A percentile compares a stretch with the other conserved stretches of the same genome.
These are phyloP conservation scores for Alternaria metachromatica DNA, from an alignment of 2,329 filamentous ascomycete genomes.

Conservation along the genomic window DNA sequence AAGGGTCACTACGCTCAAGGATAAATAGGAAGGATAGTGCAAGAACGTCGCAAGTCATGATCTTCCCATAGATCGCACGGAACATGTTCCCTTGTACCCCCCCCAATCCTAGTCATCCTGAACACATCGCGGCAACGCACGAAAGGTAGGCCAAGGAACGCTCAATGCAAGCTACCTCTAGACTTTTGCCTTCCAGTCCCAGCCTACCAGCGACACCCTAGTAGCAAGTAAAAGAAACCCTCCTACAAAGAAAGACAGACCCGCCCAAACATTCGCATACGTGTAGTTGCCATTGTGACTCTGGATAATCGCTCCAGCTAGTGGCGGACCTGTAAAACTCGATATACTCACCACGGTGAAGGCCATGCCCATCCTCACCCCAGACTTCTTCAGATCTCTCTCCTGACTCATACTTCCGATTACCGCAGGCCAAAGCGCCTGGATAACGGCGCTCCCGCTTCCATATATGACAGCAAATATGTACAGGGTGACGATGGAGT, in stretches of 20 bases:
- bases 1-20: slow-evolving; percentile 32
- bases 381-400: slow-evolving; percentile 41
- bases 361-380: slow-evolving; percentile 47
- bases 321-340: slow-evolving; percentile 43
- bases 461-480: slow-evolving; percentile 43
- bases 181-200: slow-evolving; percentile 36
- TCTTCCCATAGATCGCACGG: neutral
- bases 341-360: slow-evolving; percentile 47
- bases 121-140: neutral
- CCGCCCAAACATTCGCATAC: slow-evolving; percentile 48
- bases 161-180: slow-evolving; percentile 8
- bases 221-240: slow-evolving; percentile 34
- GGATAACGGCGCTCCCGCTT: slow-evolving; percentile 35
- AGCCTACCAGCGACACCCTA: slow-evolving; percentile 36
- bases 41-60: neutral
- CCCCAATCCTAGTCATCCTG: neutral
- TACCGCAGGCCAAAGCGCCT: slow-evolving; percentile 38
- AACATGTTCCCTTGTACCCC: neutral
- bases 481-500: slow-evolving; percentile 33
- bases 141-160: neutral
- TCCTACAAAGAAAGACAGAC: slow-evolving; percentile 38
- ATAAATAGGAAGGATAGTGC: slow-evolving; percentile 1
- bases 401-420: slow-evolving; percentile 42
- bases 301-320: slow-evolving; percentile 46
- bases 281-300: slow-evolving; percentile 36